phyloP scores from a whole-genome alignment of 768 basidiomycete genomes.

The Lentinula detonsa region DNA sequence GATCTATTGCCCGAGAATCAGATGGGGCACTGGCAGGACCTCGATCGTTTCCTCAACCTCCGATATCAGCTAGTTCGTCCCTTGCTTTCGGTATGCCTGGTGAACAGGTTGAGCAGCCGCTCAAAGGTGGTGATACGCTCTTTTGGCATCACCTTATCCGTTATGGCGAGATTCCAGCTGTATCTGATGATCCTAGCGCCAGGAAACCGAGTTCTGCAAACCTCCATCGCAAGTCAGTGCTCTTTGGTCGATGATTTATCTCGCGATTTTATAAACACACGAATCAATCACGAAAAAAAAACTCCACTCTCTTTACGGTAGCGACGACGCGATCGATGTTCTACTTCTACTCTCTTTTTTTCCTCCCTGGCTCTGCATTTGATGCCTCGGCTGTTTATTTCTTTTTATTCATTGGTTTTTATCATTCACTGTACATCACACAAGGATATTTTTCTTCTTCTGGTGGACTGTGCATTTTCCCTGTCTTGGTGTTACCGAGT shows the following conservation, averaged over 20 bases:
- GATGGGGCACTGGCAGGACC: background rate
- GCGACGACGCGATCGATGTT: background rate
- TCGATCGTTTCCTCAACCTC: conserved; percentile 18
- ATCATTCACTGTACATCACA: background rate
- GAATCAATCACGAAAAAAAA: background rate
- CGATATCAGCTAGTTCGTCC: conserved; percentile 18
- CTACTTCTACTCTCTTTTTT: background rate
- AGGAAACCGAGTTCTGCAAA: conserved; percentile 14
- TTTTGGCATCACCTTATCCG: conserved; percentile 75
- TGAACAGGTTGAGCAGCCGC: conserved; percentile 37
- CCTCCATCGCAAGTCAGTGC: background rate
- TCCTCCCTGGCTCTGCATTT: background rate
- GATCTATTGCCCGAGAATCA: conserved; percentile 1
- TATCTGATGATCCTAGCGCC: conserved; percentile 56
- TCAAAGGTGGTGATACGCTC: conserved; percentile 55
- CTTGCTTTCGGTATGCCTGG: conserved; percentile 18
- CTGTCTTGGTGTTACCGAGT: background rate
- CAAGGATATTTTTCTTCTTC: background rate
- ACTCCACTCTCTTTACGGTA: background rate
- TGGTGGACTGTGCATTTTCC: background rate
- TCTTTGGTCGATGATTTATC: conserved; percentile 26
- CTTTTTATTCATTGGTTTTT: background rate
- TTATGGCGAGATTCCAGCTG: conserved; percentile 68
- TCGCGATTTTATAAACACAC: background rate
- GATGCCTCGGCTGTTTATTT: conserved; percentile 4